phyloP scores from a whole-genome alignment of 2,329 filamentous ascomycete genomes.

The Cercospora sesami region DNA sequence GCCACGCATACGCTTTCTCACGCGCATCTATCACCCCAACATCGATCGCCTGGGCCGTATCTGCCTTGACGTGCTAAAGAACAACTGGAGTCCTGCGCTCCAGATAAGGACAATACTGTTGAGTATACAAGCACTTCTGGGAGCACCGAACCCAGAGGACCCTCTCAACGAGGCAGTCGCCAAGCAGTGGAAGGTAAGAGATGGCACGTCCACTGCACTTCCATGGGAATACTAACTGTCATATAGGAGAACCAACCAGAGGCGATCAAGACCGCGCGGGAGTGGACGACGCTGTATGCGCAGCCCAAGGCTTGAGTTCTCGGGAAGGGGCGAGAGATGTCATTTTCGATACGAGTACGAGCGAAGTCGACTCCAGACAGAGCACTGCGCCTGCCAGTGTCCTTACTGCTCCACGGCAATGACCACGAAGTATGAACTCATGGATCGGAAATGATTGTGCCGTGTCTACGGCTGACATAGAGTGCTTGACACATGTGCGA shows the following conservation, averaged over 20 bases:
- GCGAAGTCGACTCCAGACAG: background rate
- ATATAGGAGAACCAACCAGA: constrained; percentile 76
- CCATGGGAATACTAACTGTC: constrained; percentile 16
- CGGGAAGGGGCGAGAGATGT: background rate
- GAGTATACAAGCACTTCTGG: constrained; percentile 93
- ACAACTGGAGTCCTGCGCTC: constrained; percentile 97
- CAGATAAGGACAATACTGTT: constrained; percentile 98
- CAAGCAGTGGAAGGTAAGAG: constrained; percentile 77
- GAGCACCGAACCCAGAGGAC: constrained; percentile 95
- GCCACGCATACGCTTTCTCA: constrained; percentile 96
- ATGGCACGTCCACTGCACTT: background rate
- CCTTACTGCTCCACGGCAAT: background rate
- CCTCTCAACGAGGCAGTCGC: constrained; percentile 97
- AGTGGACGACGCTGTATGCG: constrained; percentile 88
- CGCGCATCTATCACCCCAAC: constrained; percentile 99
- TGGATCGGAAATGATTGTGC: background rate
- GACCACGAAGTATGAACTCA: background rate
- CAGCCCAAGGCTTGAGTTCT: constrained; percentile 15
- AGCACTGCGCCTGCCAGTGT: background rate
- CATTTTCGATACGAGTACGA: background rate
- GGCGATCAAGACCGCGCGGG: constrained; percentile 85
- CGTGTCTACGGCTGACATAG: background rate
- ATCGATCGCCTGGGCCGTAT: constrained; percentile 97
- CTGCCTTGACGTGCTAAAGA: constrained; percentile 95
- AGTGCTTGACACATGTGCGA: background rate